Evolutionary conservation across 2,329 filamentous ascomycete genomes (phyloP).

Genomic region (Calonectria multiphialidica): DNA sequence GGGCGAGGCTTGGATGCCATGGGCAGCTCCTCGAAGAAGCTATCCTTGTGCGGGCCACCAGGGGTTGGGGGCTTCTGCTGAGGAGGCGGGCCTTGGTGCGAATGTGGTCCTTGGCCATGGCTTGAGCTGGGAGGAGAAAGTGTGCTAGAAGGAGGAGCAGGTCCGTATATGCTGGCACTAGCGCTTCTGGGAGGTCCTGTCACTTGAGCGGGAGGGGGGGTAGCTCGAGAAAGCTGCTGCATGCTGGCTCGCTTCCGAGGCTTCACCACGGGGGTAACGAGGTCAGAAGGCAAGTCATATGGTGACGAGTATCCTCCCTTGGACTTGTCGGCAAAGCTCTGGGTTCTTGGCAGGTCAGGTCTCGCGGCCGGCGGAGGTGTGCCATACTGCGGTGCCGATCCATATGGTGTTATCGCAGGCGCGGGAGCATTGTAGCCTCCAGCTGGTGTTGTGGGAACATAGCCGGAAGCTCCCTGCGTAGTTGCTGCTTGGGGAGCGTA

Average conservation of each 20-base stretch:
- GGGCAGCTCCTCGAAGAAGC: slow-evolving; percentile 85
- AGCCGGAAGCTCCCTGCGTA: slow-evolving; percentile 34
- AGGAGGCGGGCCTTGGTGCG: slow-evolving; percentile 45
- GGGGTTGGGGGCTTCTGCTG: slow-evolving; percentile 51
- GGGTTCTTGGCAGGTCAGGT: slow-evolving; percentile 68
- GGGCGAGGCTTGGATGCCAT: slow-evolving; percentile 71
- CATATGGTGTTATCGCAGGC: slow-evolving; percentile 37
- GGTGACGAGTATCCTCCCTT: slow-evolving; percentile 95
- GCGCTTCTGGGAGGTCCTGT: slow-evolving; percentile 70
- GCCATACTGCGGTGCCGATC: slow-evolving; percentile 51
- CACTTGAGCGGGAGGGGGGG: slow-evolving; percentile 55
- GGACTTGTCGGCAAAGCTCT: slow-evolving; percentile 91
- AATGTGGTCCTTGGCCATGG: slow-evolving; percentile 46
- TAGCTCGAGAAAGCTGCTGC: slow-evolving; percentile 63
- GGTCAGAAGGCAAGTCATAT: slow-evolving; percentile 93
- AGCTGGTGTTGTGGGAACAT: slow-evolving; percentile 36
- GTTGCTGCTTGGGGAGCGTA: slow-evolving; percentile 43
- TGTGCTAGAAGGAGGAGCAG: slow-evolving; percentile 42
- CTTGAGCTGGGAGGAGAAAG: slow-evolving; percentile 51
- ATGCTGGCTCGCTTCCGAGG: slow-evolving; percentile 74
- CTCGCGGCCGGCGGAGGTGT: slow-evolving; percentile 49
- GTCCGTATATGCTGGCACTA: slow-evolving; percentile 70
- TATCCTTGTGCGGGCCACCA: slow-evolving; percentile 57
- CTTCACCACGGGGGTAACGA: slow-evolving; percentile 67
- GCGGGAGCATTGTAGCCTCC: slow-evolving; percentile 40